These are phyloP conservation scores for Rhodotorula babjevae DNA, from an alignment of 768 basidiomycete genomes.

Conservation along the genomic window DNA sequence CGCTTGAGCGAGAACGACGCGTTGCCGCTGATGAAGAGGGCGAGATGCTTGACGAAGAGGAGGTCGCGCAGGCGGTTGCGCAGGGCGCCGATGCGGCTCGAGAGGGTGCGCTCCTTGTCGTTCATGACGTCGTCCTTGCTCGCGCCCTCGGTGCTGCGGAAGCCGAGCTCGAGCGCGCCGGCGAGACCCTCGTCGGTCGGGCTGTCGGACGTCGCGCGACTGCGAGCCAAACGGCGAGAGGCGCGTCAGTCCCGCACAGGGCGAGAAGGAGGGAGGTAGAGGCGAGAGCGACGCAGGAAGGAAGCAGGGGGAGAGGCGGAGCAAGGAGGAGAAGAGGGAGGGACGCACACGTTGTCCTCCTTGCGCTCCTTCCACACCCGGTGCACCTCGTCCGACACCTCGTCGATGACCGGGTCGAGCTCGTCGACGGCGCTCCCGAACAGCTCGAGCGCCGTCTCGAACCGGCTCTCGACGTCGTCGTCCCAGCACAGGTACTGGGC, in stretches of 20 bases:
- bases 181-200: background rate
- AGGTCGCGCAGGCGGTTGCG: conserved; percentile 35
- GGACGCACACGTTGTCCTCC: background rate
- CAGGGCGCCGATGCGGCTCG: conserved; percentile 7
- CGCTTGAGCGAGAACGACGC: conserved; percentile 32
- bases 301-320: too few relatives aligned
- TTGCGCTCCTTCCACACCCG: conserved; percentile 10
- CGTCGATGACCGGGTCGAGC: conserved; percentile 20
- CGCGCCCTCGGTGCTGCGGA: conserved; percentile 38
- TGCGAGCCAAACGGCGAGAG: too few relatives aligned
- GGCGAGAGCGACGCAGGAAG: too few relatives aligned
- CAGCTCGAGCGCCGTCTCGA: conserved; percentile 31
- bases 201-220: background rate
- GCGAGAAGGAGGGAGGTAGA: too few relatives aligned
- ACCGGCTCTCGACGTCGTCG: conserved; percentile 33
- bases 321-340: too few relatives aligned
- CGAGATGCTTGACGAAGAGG: conserved; percentile 37
- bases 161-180: conserved; percentile 63
- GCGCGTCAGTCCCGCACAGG: background rate
- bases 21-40: conserved; percentile 34
- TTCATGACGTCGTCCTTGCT: background rate
- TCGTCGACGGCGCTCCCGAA: conserved; percentile 18
- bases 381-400: conserved; percentile 16
- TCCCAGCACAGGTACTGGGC: conserved; percentile 35
- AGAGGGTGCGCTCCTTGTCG: conserved; percentile 11